A percentile compares a stretch with the other conserved stretches of the same genome.
Conservation (phyloP, 1,284 basidiomycete species). For the Papiliotrema flavescens region DNA sequence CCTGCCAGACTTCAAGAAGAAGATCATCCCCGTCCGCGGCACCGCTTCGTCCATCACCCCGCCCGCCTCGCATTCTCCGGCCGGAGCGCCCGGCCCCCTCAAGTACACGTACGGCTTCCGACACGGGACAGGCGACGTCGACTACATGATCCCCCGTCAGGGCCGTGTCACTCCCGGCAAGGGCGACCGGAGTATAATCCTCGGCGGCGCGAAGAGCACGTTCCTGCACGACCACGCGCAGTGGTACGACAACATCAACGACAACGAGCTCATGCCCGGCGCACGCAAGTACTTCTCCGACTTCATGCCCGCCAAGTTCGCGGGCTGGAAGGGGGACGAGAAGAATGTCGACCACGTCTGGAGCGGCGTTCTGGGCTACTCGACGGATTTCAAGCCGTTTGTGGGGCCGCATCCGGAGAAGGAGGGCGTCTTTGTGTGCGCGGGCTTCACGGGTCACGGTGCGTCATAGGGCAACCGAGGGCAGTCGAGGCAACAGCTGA, state of each 20-base stretch:
- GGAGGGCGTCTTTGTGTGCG: constrained; percentile 25
- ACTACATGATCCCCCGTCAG: constrained; percentile 34
- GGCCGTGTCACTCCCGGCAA: constrained; percentile 19
- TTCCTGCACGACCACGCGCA: constrained; percentile 14
- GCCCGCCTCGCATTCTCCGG: constrained; percentile 13
- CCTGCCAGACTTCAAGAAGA: constrained; percentile 25
- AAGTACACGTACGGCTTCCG: constrained; percentile 27
- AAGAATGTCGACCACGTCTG: constrained; percentile 31
- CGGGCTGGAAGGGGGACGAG: constrained; percentile 21
- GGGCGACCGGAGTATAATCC: constrained; percentile 24
- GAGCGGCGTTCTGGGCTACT: constrained; percentile 34
- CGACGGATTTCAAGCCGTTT: constrained; percentile 25
- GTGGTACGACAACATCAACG: constrained; percentile 28
- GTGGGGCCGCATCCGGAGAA: constrained; percentile 22
- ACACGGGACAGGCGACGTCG: constrained; percentile 22
- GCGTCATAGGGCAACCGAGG: constrained; percentile 1
- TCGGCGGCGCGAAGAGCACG: constrained; percentile 27
- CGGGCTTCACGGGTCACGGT: constrained; percentile 37
- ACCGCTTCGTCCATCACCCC: constrained; percentile 31
- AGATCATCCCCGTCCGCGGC: constrained; percentile 30
- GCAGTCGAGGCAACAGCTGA: background rate
- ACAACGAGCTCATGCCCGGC: constrained; percentile 25
- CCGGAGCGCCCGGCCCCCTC: constrained; percentile 16
- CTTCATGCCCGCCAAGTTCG: constrained; percentile 25
- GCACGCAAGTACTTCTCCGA: constrained; percentile 24